phyloP scores from a whole-genome alignment of 805 yeast species.

The Candida koratica region DNA sequence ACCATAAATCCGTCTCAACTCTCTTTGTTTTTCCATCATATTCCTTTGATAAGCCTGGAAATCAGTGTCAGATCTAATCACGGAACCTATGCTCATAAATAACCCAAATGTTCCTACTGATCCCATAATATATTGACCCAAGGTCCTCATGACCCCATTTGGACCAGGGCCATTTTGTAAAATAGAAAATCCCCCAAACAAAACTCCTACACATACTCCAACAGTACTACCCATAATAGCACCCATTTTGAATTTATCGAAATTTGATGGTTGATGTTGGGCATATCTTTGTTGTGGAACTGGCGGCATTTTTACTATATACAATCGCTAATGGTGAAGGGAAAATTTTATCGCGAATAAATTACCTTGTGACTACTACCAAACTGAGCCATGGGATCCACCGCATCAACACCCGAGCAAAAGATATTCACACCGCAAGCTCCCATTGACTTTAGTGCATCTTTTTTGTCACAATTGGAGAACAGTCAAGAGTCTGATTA shows the following conservation, averaged over 20 bases:
- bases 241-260: constrained; percentile 98
- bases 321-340: constrained; percentile 4
- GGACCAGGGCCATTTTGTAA: constrained; percentile 97
- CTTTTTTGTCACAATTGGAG: constrained; percentile 61
- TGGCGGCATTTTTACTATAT: constrained; percentile 49
- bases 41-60: constrained; percentile 29
- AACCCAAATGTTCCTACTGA: constrained; percentile 96
- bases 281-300: constrained; percentile 61
- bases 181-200: constrained; percentile 91
- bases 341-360: too few relatives aligned
- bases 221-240: constrained; percentile 90
- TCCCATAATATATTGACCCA: constrained; percentile 95
- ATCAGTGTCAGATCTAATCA: constrained; percentile 69
- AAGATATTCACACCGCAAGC: constrained; percentile 64
- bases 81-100: constrained; percentile 94
- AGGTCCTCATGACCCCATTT: constrained; percentile 90
- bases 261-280: constrained; percentile 68
- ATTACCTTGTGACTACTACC: too few relatives aligned
- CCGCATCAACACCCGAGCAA: constrained; percentile 59
- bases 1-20: constrained; percentile 8
- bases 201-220: constrained; percentile 91
- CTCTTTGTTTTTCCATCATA: constrained; percentile 27
- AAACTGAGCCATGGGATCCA: constrained; percentile 56
- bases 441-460: constrained; percentile 64
- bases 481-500: constrained; percentile 61